These are phyloP conservation scores for Apiotrichum siamense DNA, from an alignment of 1,284 basidiomycete genomes.

Conservation along the genomic window DNA sequence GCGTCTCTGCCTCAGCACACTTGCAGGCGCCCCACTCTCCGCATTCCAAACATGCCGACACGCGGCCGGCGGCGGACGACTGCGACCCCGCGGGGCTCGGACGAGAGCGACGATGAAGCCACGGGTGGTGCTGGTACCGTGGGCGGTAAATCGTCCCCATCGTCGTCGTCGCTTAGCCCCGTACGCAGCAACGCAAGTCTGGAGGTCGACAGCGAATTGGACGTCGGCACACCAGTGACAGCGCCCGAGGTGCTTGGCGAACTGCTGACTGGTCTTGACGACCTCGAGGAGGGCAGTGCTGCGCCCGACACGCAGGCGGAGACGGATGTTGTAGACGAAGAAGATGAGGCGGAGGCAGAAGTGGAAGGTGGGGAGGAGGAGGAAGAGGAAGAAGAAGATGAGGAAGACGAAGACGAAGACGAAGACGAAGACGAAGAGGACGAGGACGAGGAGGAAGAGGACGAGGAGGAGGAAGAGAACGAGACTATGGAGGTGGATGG, in stretches of 20 bases:
- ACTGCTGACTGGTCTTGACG: slow-evolving; percentile 19
- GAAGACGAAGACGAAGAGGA: slow-evolving; percentile 19
- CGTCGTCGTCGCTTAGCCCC: slow-evolving; percentile 12
- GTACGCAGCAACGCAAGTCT: slow-evolving; percentile 9
- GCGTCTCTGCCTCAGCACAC: too few relatives aligned
- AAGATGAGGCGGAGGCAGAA: slow-evolving; percentile 7
- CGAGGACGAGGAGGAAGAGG: slow-evolving; percentile 18
- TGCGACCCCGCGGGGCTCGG: neutral
- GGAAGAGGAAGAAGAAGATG: slow-evolving; percentile 14
- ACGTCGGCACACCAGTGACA: neutral
- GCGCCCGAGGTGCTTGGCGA: slow-evolving; percentile 16
- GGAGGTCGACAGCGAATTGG: neutral
- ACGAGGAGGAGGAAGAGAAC: slow-evolving; percentile 10
- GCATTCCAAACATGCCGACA: too few relatives aligned
- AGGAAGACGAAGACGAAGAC: slow-evolving; percentile 21
- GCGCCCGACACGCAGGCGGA: slow-evolving; percentile 18
- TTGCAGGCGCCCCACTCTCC: too few relatives aligned
- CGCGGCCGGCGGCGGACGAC: neutral
- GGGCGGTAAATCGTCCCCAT: slow-evolving; percentile 3
- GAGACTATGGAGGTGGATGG: slow-evolving; percentile 10
- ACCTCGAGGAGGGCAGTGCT: slow-evolving; percentile 18
- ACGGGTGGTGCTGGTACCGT: neutral
- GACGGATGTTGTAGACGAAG: slow-evolving; percentile 19
- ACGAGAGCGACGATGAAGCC: neutral
- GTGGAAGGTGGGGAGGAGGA: slow-evolving; percentile 6